Base-by-base conservation (phyloP, 148 eudicot genomes). In the Cornus florida region DNA sequence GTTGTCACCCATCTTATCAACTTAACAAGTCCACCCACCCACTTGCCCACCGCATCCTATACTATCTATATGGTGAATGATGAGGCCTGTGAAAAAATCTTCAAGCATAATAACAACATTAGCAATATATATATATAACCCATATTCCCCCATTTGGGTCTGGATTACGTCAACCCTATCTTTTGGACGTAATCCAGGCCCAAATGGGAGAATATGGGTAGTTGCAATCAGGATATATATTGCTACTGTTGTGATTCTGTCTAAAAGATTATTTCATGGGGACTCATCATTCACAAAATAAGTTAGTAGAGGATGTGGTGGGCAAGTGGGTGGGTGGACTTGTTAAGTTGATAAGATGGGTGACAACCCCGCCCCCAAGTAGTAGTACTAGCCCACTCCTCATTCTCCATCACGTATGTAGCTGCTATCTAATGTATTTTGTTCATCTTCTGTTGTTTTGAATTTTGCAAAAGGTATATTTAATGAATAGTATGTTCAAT, bases 91-190 rank as follows among this genome's bases (percentile, higher is more conserved):
- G 33, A 35, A 77, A 81, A 28, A 73, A 82, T 72, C 80, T 77
- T 77, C 77, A 72, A 32, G 28, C 23, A 81, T 77, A 81, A 81
- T 81, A 80, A 32, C 72, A 71, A 76, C 69, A 77, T 80, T 77
- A 66, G 41, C 62, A 67, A 77, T 66, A 50, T 35, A 43, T 71
- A 43, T 28, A 28, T 31, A 70, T 38, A 72, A 67, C 19, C 72
- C 50, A 53, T 53, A 72, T 82, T 66, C 68, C 76, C 62, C 59
- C 38, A 50, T 32, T 76, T 73, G 74, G 31, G 74, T 76, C 66
- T 53, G 39, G 1, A 57, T 79, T 71, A 31, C 72, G 56, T 77
- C 78, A 82, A 73, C 33, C 77, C 56, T 82, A 23, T 39, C 62
- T 65, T 68, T 62, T 41, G 9, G 78, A 77, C 56, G 72, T 31